phyloP scores from a whole-genome alignment of 148 eudicot species.

The Talinum fruticosum region DNA sequence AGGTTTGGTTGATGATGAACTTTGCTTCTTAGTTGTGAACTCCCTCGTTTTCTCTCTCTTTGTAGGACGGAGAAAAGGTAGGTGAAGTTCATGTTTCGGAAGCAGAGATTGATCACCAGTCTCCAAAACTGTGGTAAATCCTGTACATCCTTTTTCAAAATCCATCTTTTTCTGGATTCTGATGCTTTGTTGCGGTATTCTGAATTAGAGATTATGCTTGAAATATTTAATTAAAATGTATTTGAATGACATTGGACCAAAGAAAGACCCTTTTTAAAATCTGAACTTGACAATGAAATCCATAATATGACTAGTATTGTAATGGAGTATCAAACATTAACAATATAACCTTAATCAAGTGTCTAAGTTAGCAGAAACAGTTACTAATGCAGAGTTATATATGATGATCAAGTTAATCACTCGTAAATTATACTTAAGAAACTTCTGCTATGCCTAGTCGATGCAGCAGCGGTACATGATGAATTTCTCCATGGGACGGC shows the following conservation, averaged over 20 bases:
- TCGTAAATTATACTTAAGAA: background rate
- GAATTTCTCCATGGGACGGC: conserved; percentile 58
- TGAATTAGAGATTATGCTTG: too few species aligned
- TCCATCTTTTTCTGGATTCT: background rate
- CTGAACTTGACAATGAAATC: too few species aligned
- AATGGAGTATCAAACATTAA: too few species aligned
- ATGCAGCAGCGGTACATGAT: conserved; percentile 75
- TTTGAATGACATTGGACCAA: background rate
- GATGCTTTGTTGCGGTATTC: too few species aligned
- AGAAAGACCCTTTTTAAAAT: too few species aligned
- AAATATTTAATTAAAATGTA: too few species aligned
- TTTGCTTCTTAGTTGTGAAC: conserved; percentile 24
- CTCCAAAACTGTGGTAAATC: conserved; percentile 15
- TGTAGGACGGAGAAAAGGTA: conserved; percentile 10
- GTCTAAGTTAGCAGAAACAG: too few species aligned
- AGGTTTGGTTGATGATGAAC: background rate
- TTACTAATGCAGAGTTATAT: too few species aligned
- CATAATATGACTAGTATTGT: too few species aligned
- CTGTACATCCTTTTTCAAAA: background rate
- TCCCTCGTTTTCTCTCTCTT: conserved; percentile 1
- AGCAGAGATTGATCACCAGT: conserved; percentile 12
- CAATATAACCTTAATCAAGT: too few species aligned
- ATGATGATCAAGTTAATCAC: too few species aligned
- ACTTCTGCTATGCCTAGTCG: conserved; percentile 21
- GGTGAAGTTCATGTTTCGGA: conserved; percentile 23